Evolutionary conservation across 129 eudicot genomes (phyloP).

Genomic region (Scalesia atractyloides): DNA sequence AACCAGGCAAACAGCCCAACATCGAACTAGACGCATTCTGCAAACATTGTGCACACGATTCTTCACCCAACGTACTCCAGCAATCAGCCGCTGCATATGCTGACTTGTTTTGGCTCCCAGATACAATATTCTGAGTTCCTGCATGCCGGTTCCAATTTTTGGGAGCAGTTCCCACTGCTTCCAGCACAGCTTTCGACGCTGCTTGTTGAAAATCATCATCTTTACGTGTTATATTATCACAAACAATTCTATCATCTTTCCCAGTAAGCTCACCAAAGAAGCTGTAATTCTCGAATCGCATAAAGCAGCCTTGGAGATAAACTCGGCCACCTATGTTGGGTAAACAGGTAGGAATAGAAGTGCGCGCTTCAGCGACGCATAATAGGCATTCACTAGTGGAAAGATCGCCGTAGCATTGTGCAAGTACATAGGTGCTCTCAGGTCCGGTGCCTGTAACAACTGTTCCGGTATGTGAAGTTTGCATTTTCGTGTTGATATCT

Average conservation of each 20-base stretch:
- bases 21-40: constrained; percentile 25
- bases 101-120: constrained; percentile 24
- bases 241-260: constrained; percentile 21
- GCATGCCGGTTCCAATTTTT: constrained; percentile 23
- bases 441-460: constrained; percentile 35
- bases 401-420: constrained; percentile 50
- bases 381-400: constrained; percentile 34
- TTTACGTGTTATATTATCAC: constrained; percentile 29
- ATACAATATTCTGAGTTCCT: constrained; percentile 13
- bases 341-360: constrained; percentile 42
- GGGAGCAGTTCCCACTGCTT: constrained; percentile 39
- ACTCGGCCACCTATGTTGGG: constrained; percentile 45
- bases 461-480: constrained; percentile 24
- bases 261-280: constrained; percentile 35
- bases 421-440: constrained; percentile 28
- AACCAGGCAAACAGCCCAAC: constrained; percentile 41
- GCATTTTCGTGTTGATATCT: constrained; percentile 19
- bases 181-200: constrained; percentile 33
- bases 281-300: constrained; percentile 44
- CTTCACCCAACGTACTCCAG: constrained; percentile 37
- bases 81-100: constrained; percentile 43
- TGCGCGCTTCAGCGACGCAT: constrained; percentile 39
- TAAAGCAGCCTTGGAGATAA: constrained; percentile 47
- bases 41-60: constrained; percentile 43
- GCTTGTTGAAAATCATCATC: constrained; percentile 25